Evolutionary conservation across 805 yeast species (phyloP), one percentile per base, ranked within the genome.

Genomic region (Schwanniomyces pseudopolymorphus): DNA sequence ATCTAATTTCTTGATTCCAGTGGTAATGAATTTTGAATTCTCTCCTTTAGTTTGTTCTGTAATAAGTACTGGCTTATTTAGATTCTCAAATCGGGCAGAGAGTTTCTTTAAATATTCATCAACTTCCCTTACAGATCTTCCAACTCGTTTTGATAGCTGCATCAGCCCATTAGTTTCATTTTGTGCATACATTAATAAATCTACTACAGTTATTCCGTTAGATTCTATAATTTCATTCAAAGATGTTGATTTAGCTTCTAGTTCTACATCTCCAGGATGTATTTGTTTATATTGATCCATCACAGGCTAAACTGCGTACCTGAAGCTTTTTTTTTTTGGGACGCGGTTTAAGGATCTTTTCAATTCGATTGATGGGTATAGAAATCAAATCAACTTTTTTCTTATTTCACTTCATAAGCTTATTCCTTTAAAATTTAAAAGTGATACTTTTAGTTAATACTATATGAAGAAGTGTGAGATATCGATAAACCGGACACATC

Each of bases 251-350:
- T 51, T 39, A 10, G 44, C 36, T 5, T 56, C 41, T 17, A 43
- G 42, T n/a, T 46, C 28, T 17, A 28, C 37, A 5, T 40, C 53
- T 33, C 42, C 39, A 1, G 52, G 47, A 7, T 51, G 42, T 31
- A 60, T 39, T 40, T 63, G 67, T 42, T 60, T 61, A 47, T 45
- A 60, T 24, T 45, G 52, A 53, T 63, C 67, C 67, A 63, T 63
- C 6, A 7, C 25, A 17, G 27, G 27, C 20, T 13, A 36, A 21
- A 10, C 4, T 20, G 9, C 9, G 11, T 13, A 13, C 7, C 9
- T 7, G 3, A 20, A 6, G 4, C 3, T 35, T 19, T 19, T 5
- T 5, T 8, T 36, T 36, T 21, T 36, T 11, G 16, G 19, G 25
- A 20, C 39, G 39, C 39, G 39, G 13, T 36, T 8, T 35, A 6